Base-by-base conservation (phyloP, 345 rosid species). In the Viola odorata region DNA sequence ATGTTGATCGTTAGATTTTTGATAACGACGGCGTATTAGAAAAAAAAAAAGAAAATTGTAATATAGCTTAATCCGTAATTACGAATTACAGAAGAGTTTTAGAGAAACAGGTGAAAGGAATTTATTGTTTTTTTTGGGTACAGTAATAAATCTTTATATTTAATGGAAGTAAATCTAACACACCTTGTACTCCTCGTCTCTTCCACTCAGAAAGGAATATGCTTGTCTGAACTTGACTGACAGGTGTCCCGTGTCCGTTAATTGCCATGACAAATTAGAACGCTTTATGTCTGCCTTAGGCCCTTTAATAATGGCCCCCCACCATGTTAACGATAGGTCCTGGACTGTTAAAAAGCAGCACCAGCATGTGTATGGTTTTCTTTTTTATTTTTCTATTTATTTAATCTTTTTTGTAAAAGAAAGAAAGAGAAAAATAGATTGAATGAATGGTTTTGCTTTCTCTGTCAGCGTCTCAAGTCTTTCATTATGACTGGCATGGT, bases 241-340 rank as follows among this genome's bases (percentile, higher is more conserved):
- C 58, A 60, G 66, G 16, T 60, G 69, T 63, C 66, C 61, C n/a
- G n/a, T 50, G 66, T 63, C 66, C 61, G 37, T 66, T 69, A 37
- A 14, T 12, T n/a, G 57, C 62, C 68, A 54, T 61, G 9, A 32
- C 16, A 56, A 50, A 55, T 66, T 58, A 23, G 45, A 42, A 64
- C 62, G 36, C 63, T 65, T 69, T 53, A 23, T 63, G 47, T 65
- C 49, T 48, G 55, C 37, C 42, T 44, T 38, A 59, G 63, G 67
- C 42, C 32, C 39, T 54, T 48, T 65, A 3, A 12, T 9, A 53
- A n/a, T 66, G 69, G 63, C 59, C 32, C 32, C 32, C 71, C 67
- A 47, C 76, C 8, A 49, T 57, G 11, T 41, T 10, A 57, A 32
- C 13, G 5, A 49, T 8, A 44, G 58, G 32, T 23, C 32, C 32